These are phyloP conservation scores for Lecanicillium sp. DNA, from an alignment of 2,329 filamentous ascomycete species.

Conservation along the genomic window DNA sequence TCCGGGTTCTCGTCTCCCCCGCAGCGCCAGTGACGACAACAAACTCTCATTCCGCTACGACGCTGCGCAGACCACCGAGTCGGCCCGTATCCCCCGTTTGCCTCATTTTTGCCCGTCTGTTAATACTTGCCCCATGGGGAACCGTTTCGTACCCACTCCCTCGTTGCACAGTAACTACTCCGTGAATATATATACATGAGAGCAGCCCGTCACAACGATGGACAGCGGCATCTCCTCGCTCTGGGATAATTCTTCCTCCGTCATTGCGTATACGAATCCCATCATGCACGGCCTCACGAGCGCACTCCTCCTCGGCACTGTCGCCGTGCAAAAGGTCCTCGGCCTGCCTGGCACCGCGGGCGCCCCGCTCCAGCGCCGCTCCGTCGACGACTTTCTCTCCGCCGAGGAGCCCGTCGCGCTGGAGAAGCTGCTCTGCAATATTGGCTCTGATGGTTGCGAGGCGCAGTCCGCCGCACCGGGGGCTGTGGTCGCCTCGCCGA, in stretches of 20 bases:
- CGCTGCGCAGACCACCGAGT: conserved; percentile 2
- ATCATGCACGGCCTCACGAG: conserved; percentile 47
- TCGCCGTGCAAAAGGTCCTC: conserved; percentile 45
- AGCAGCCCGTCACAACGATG: background rate
- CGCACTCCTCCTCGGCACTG: conserved; percentile 43
- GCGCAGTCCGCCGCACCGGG: conserved; percentile 42
- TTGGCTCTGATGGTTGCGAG: conserved; percentile 48
- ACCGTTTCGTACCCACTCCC: conserved; percentile 6
- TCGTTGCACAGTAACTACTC: background rate
- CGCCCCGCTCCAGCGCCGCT: conserved; percentile 27
- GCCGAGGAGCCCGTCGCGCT: conserved; percentile 47
- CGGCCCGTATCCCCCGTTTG: background rate
- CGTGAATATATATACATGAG: background rate
- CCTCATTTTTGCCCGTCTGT: background rate
- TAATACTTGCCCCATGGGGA: background rate
- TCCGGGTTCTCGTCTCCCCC: background rate
- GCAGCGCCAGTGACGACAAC: background rate
- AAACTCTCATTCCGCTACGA: background rate
- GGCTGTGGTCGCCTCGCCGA: conserved; percentile 52
- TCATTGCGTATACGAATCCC: conserved; percentile 26
- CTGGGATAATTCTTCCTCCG: conserved; percentile 17
- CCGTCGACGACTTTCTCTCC: conserved; percentile 47
- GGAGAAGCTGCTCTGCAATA: conserved; percentile 51
- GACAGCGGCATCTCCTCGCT: background rate
- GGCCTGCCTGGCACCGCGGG: conserved; percentile 34